Evolutionary conservation across 148 eudicot genomes (phyloP).

Genomic region (Chenopodium formosanum): DNA sequence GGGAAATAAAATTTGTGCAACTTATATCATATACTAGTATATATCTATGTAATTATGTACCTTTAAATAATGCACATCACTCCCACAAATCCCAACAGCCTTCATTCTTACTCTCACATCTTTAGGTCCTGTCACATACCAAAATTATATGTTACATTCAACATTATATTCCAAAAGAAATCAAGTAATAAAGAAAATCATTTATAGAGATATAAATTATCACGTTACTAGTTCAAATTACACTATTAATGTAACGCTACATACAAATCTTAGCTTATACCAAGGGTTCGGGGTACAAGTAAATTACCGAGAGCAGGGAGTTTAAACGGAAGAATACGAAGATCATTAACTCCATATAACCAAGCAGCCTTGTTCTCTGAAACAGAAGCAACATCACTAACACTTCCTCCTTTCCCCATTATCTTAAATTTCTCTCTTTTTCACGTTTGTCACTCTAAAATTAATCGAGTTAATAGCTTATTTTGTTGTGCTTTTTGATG

Average conservation of each 20-base stretch:
- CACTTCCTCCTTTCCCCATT: conserved; percentile 59
- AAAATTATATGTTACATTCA: not conserved
- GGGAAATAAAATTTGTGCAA: too few relatives aligned
- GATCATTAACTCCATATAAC: conserved; percentile 66
- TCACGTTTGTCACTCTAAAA: too few relatives aligned
- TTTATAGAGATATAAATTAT: too few relatives aligned
- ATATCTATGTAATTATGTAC: conserved; percentile 23
- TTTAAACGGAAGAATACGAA: conserved; percentile 64
- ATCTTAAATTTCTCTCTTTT: not conserved
- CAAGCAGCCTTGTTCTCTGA: conserved; percentile 85
- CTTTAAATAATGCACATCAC: conserved; percentile 92
- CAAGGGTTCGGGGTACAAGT: not conserved
- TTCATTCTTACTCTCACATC: conserved; percentile 84
- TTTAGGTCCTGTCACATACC: conserved; percentile 48
- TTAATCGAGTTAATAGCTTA: too few relatives aligned
- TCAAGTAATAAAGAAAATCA: too few relatives aligned
- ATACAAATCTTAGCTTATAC: not conserved
- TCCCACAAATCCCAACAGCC: conserved; percentile 93
- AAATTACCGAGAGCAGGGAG: conserved; percentile 77
- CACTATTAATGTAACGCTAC: not conserved
- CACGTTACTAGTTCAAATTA: not conserved
- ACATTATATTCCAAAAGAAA: too few relatives aligned
- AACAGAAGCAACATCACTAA: conserved; percentile 30
- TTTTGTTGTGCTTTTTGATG: not conserved
- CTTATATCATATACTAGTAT: too few relatives aligned